Percentiles rank a stretch among this genome's conserved stretches.
phyloP scores from a whole-genome alignment of 2,329 filamentous ascomycete genomes.

The Diaporthe sp. region DNA sequence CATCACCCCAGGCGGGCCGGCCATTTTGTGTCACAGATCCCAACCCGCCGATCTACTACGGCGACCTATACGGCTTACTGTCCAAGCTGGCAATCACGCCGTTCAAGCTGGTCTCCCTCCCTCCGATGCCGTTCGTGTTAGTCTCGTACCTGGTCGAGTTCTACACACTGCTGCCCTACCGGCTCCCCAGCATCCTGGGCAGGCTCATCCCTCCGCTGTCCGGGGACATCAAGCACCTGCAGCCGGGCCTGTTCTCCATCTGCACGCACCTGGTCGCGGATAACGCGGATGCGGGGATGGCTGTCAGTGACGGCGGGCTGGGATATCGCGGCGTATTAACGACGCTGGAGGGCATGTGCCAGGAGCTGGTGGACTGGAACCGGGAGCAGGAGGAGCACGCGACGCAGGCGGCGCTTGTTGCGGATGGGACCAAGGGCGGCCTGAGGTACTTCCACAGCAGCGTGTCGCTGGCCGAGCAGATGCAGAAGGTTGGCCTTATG shows the following conservation, averaged over 20 bases:
- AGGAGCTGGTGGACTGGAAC: conserved; percentile 58
- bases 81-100: conserved; percentile 51
- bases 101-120: conserved; percentile 49
- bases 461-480: conserved; percentile 54
- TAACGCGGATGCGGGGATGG: conserved; percentile 48
- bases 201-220: conserved; percentile 48
- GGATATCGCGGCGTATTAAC: conserved; percentile 54
- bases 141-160: conserved; percentile 52
- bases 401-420: neutral
- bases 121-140: conserved; percentile 52
- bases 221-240: conserved; percentile 52
- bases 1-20: conserved; percentile 50
- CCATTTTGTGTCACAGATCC: conserved; percentile 58
- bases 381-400: conserved; percentile 48
- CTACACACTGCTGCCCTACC: conserved; percentile 49
- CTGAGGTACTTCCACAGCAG: conserved; percentile 53
- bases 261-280: conserved; percentile 54
- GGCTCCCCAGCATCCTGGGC: conserved; percentile 43
- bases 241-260: conserved; percentile 56
- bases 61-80: conserved; percentile 52
- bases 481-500: conserved; percentile 45
- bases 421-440: neutral
- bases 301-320: conserved; percentile 52
- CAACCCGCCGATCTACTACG: conserved; percentile 54
- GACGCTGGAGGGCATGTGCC: conserved; percentile 55